Base-by-base conservation (phyloP, 179 eudicot species). In the Heliamphora pulchella region DNA sequence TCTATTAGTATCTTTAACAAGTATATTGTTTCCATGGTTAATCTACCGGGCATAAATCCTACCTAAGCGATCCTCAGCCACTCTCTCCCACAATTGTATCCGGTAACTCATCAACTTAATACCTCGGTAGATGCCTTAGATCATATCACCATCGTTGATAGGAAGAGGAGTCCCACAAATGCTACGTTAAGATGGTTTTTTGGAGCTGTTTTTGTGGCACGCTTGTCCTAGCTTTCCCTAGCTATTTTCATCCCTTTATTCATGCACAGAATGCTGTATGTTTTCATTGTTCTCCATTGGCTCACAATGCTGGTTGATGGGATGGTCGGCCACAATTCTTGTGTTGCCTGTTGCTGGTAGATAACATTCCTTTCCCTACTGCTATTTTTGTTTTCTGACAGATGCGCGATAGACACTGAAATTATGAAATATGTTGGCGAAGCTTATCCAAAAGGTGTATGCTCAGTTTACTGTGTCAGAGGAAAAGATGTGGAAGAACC, bases 401-500 rank as follows among this genome's bases (percentile, higher is more conserved):
- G 99, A 83, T 93, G 91, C 87, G 92, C 98, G 50, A 78, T 96
- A 75, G 99, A 96, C 85, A 93, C 89, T 43, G 99, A 96, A 84
- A 78, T 93, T 50, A 84, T 82, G 80, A 94, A 88, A 82, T 96
- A 96, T 84, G 93, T 92, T 50, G 78, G 92, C 78, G 99, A 92
- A 87, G 91, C 94, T 82, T 96, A 94, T 87, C 97, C 99, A 67
- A 96, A 93, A 88, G 99, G 99, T 74, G 82, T 91, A 63, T 85
- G 90, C 80, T 88, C 98, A 80, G 98, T 96, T 78, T 94, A 91
- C 81, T 92, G 97, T 86, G 79, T 77, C 17, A 89, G 78, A 58
- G 99, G 99, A 50, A 96, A 92, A 85, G 96, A 96, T 83, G 97
- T 86, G 69, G 97, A 92, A 85, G 98, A 89, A 84, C 91, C 94